Percentiles rank a stretch among this genome's conserved stretches.
These are phyloP conservation scores for Isoetes engelmannii DNA, from an alignment of 83 land plant genomes.

Conservation along the genomic window DNA sequence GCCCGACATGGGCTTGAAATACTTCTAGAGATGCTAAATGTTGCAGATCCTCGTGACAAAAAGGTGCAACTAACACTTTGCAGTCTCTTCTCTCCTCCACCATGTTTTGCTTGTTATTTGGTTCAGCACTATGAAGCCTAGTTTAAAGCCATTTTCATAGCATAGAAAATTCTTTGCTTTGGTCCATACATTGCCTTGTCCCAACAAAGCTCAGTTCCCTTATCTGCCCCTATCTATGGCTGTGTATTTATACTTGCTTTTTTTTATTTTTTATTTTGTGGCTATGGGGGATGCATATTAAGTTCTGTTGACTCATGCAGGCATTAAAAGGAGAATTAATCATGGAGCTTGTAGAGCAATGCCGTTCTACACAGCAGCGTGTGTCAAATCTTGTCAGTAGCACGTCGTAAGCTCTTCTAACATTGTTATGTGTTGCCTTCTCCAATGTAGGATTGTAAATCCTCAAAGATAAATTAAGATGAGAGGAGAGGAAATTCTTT, in stretches of 20 bases:
- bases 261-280: not conserved
- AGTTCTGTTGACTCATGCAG: not conserved
- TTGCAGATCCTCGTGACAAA: constrained; percentile 52
- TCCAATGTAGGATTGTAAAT: not conserved
- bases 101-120: no score
- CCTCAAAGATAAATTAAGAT: no score
- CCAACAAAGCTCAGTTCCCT: no score
- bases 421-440: not conserved
- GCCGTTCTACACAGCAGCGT: constrained; percentile 1
- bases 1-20: constrained; percentile 66
- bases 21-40: constrained; percentile 69
- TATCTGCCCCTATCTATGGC: not conserved
- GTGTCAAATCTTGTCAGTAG: constrained; percentile 7
- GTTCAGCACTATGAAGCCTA: no score
- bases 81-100: no score
- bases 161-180: no score
- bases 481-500: not conserved
- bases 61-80: constrained; percentile 35
- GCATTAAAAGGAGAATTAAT: constrained; percentile 10
- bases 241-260: not conserved
- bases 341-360: constrained; percentile 12
- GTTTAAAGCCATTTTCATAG: no score
- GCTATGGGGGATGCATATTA: no score
- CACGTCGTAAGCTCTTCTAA: not conserved
- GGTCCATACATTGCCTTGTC: no score